phyloP scores from a whole-genome alignment of 345 rosid species.

The Excoecaria agallocha region DNA sequence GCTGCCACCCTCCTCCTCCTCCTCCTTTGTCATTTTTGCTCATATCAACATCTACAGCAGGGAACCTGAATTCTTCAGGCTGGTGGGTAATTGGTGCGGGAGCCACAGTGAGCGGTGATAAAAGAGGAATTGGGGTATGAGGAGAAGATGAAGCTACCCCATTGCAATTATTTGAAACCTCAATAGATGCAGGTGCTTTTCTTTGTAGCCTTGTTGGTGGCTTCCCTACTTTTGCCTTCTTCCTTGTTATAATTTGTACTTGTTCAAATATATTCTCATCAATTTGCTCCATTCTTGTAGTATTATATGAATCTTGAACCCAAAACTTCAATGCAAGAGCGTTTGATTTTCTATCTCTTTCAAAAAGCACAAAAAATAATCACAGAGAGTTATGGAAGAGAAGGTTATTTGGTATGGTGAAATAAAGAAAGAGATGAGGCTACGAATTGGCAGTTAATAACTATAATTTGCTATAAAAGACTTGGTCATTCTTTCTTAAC shows the following conservation, averaged over 20 bases:
- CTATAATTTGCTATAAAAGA: conserved; percentile 8
- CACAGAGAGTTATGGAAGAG: too few relatives aligned
- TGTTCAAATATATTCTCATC: conserved; percentile 7
- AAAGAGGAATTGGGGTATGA: conserved; percentile 45
- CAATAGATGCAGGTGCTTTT: conserved; percentile 47
- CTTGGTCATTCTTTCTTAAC: not conserved
- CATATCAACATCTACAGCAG: not conserved
- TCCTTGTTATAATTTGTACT: conserved; percentile 17
- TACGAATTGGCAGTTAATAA: not conserved
- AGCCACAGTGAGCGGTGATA: conserved; percentile 45
- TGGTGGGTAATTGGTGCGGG: conserved; percentile 25
- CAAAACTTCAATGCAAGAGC: not conserved
- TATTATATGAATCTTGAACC: not conserved
- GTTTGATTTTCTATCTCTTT: not conserved
- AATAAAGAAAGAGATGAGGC: not conserved
- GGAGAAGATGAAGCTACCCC: not conserved
- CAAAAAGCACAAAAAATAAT: too few relatives aligned
- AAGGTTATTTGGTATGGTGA: too few relatives aligned
- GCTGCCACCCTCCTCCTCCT: conserved; percentile 2
- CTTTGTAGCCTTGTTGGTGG: conserved; percentile 67
- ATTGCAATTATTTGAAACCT: conserved; percentile 20
- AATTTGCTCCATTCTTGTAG: conserved; percentile 13
- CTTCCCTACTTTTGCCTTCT: conserved; percentile 23
- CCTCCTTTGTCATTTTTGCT: not conserved
- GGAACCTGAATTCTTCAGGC: conserved; percentile 30